A percentile compares a stretch with the other conserved stretches of the same genome.
Evolutionary conservation across 2,329 filamentous ascomycete genomes (phyloP).

Genomic region (Fusarium lyarnte): DNA sequence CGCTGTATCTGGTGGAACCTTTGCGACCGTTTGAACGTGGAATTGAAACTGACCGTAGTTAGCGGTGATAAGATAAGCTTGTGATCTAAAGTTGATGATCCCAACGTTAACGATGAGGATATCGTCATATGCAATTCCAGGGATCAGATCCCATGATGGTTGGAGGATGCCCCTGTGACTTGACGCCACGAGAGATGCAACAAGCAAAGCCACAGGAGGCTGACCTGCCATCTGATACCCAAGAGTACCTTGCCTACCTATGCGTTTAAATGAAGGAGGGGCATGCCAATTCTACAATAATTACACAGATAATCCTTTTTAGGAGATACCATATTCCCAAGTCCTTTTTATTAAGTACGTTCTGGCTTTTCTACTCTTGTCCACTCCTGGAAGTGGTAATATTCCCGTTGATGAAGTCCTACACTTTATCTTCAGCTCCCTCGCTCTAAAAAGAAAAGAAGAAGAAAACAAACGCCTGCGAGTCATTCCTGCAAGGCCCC

Average conservation of each 20-base stretch:
- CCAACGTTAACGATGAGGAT: constrained; percentile 13
- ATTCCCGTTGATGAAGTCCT: neutral
- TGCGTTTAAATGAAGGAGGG: neutral
- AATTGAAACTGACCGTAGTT: neutral
- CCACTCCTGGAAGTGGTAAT: neutral
- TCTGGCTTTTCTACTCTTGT: neutral
- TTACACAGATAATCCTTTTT: neutral
- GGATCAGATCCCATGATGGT: neutral
- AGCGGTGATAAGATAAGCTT: neutral
- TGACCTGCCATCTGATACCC: neutral
- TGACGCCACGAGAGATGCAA: constrained; percentile 10
- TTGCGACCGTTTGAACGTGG: neutral
- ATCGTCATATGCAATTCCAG: constrained; percentile 28
- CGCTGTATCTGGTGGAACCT: neutral
- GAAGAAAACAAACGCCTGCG: constrained; percentile 7
- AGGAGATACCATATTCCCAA: neutral
- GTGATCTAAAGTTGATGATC: neutral
- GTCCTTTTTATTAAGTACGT: neutral
- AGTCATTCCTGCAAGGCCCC: constrained; percentile 23
- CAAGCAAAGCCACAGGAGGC: constrained; percentile 26
- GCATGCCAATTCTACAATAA: neutral
- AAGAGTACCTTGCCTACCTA: neutral
- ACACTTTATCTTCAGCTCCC: neutral
- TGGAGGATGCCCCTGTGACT: constrained; percentile 1
- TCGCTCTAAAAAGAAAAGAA: neutral